Base-by-base conservation (phyloP, 2,329 filamentous ascomycete genomes). In the Neopestalotiopsis sp. region DNA sequence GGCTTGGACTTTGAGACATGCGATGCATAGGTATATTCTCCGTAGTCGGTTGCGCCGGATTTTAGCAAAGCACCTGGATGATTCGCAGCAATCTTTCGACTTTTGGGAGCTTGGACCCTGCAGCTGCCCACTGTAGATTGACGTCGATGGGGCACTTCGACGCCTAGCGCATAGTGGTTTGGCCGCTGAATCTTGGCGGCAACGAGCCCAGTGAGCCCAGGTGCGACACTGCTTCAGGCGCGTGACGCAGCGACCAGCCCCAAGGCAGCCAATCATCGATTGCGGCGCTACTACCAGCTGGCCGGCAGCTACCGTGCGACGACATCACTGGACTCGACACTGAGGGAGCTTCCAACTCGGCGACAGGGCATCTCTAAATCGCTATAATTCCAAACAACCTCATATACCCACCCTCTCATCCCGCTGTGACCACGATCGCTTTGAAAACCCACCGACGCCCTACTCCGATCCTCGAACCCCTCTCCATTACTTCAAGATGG, bases 261-360 rank as follows among this genome's bases (percentile, higher is more conserved):
- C 59, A 40, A 34, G n/a, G 14, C 59, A 38, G 59, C 28, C 59
- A 62, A 34, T 34, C 32, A 34, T 20, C 3, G 14, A 7, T 9
- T 20, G 34, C 24, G 17, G 7, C 28, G 28, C 34, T 34, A 20
- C 30, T n/a, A 34, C 59, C 34, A 28, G 38, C 62, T 34, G 38
- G 62, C 62, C 14, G 38, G 40, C 62, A 49, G 62, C 62, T 53
- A 45, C n/a, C n/a, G 24, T 20, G 38, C 62, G 30, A 65, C 62
- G 62, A 65, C 62, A 65, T 65, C 62, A 65, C 62, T 20, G 24
- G 13, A n/a, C 30, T 12, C 13, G 12, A 24, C 62, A 49, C 14
- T 30, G 62, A 14, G 61, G 40, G 62, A 65, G 62, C 62, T 65
- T 53, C 62, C 62, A 65, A 62, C 30, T 62, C 34, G n/a, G 30